Evolutionary conservation across 192 early-diverging fungal species (phyloP).

Genomic region (Coemansia furcata): DNA sequence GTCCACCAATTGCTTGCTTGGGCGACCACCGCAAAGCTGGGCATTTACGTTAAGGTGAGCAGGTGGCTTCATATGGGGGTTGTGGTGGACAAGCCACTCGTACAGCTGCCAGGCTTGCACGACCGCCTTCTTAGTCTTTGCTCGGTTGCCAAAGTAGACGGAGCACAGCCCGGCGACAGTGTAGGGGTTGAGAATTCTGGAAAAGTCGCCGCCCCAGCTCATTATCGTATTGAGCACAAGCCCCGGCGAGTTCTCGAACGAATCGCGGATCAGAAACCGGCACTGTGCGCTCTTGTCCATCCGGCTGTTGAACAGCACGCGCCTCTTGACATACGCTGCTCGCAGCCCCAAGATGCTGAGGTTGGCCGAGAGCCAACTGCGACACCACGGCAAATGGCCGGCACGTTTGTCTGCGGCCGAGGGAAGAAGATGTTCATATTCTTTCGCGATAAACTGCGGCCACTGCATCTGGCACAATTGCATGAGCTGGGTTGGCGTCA

Average conservation of each 20-base stretch:
- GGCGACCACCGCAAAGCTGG: neutral
- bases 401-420: neutral
- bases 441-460: conserved; percentile 31
- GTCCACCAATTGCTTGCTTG: neutral
- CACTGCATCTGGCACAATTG: conserved; percentile 34
- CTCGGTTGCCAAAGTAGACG: conserved; percentile 14
- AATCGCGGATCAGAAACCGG: conserved; percentile 13
- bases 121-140: conserved; percentile 8
- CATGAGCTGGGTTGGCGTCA: conserved; percentile 23
- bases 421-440: conserved; percentile 11
- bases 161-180: neutral
- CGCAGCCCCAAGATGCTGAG: conserved; percentile 21
- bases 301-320: conserved; percentile 17
- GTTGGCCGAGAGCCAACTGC: conserved; percentile 28
- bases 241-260: conserved; percentile 35
- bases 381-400: conserved; percentile 5
- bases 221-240: conserved; percentile 33
- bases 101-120: conserved; percentile 43
- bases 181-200: conserved; percentile 13
- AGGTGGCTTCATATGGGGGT: conserved; percentile 2
- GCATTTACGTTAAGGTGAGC: neutral
- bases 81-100: conserved; percentile 26
- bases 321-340: conserved; percentile 10
- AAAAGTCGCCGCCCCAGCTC: conserved; percentile 32
- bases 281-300: conserved; percentile 14